A percentile compares a stretch with the other conserved stretches of the same genome.
Evolutionary conservation across 768 basidiomycete species (phyloP).

Genomic region (Rhizopogon roseolus): DNA sequence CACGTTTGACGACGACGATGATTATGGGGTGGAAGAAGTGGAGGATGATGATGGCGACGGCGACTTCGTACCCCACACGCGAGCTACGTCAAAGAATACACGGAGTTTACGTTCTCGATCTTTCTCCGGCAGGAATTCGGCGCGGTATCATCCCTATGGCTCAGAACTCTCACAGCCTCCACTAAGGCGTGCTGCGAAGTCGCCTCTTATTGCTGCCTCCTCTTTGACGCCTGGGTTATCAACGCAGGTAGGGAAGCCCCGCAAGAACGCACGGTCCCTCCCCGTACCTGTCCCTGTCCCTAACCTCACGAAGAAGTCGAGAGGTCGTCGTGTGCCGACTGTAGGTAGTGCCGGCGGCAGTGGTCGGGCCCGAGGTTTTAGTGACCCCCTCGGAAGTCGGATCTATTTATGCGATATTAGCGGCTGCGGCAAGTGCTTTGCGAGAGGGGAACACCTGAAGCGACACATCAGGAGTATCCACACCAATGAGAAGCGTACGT

Average conservation of each 20-base stretch:
- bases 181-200: constrained; percentile 22
- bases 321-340: constrained; percentile 64
- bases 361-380: constrained; percentile 20
- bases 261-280: constrained; percentile 35
- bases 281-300: constrained; percentile 61
- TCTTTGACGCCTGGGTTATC: constrained; percentile 22
- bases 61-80: constrained; percentile 27
- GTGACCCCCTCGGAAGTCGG: constrained; percentile 37
- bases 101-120: constrained; percentile 32
- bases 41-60: constrained; percentile 27
- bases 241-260: constrained; percentile 20
- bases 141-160: constrained; percentile 29
- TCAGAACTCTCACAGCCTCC: constrained; percentile 22
- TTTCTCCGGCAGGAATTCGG: constrained; percentile 26
- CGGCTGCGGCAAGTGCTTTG: constrained; percentile 86
- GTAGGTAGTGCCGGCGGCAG: constrained; percentile 26
- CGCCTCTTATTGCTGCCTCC: constrained; percentile 25
- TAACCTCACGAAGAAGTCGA: constrained; percentile 64
- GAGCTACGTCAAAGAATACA: constrained; percentile 32
- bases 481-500: constrained; percentile 88
- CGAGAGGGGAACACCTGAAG: constrained; percentile 86
- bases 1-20: constrained; percentile 20
- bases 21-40: constrained; percentile 20
- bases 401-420: constrained; percentile 74
- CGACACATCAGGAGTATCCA: constrained; percentile 86